These are phyloP conservation scores for Trichoderma citrinoviride DNA, from an alignment of 2,329 filamentous ascomycete species.

Conservation along the genomic window DNA sequence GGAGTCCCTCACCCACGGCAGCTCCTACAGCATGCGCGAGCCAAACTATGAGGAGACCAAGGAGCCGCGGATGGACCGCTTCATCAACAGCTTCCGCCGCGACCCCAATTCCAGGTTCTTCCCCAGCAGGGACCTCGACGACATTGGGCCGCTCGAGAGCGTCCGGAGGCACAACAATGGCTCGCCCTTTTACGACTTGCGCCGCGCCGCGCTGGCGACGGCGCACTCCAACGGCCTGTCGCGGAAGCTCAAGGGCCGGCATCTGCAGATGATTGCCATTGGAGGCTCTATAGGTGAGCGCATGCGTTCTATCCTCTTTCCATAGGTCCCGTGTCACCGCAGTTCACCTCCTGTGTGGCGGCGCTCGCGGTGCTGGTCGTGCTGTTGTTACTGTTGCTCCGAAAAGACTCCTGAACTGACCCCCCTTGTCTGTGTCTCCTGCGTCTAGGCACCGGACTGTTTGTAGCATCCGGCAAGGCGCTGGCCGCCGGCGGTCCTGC, in stretches of 20 bases:
- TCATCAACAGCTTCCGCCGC: conserved; percentile 62
- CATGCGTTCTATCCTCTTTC: neutral
- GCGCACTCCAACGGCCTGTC: conserved; percentile 74
- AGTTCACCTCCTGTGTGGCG: no score
- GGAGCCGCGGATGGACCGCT: conserved; percentile 40
- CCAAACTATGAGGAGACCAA: conserved; percentile 43
- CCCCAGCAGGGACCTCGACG: conserved; percentile 41
- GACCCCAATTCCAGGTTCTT: conserved; percentile 53
- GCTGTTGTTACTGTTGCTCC: neutral
- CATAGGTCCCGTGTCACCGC: neutral
- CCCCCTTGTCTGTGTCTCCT: neutral
- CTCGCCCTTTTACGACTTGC: conserved; percentile 54
- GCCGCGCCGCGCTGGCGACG: conserved; percentile 59
- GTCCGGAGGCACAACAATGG: conserved; percentile 34
- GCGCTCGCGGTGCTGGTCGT: neutral
- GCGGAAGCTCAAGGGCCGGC: conserved; percentile 74
- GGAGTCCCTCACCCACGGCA: conserved; percentile 51
- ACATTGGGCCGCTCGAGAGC: conserved; percentile 19
- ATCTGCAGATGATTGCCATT: conserved; percentile 97
- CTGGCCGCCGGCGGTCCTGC: conserved; percentile 73
- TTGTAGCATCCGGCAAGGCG: conserved; percentile 76
- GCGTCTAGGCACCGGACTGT: conserved; percentile 69
- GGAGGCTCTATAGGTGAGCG: conserved; percentile 79
- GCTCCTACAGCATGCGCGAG: conserved; percentile 52
- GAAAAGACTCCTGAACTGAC: neutral